Evolutionary conservation across 805 yeast genomes (phyloP), one percentile per base, ranked within the genome.

Genomic region (Peterozyma toletana): DNA sequence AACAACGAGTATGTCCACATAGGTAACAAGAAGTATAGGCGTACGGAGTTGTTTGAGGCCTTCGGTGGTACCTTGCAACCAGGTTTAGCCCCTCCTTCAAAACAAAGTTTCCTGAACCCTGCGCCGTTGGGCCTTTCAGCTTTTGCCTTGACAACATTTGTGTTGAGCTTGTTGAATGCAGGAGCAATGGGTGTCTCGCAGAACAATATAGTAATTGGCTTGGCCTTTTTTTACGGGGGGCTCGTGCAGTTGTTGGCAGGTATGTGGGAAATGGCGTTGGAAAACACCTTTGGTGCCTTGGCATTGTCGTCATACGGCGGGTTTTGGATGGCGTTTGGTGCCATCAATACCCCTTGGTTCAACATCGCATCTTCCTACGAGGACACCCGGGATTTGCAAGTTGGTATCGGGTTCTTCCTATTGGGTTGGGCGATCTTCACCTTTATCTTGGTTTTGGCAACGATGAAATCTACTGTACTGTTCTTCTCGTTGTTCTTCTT

Each of bases 51-150:
- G 45, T 63, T 68, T 42, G 62, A 62, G 21, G 91, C 91, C 2
- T 84, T 84, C 50, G 96, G 95, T 61, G 96, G 96, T 80, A 72
- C 84, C 15, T 66, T 85, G 58, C 80, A 80, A 51, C 87, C 93
- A 18, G 91, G 87, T 69, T 39, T 68, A 44, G 60, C 76, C 29
- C 70, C 74, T n/a, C 73, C 77, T 5, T 73, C 91, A 13, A 57
- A 65, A 9, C 80, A 81, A 53, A 71, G 71, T 48, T 70, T 75
- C 64, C 90, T 83, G 46, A 83, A 83, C 54, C 90, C 91, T 21
- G 85, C 84, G 39, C 90, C 90, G 17, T 64, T 83, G 49, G 91
- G 90, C 13, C 65, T 84, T 46, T 75, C 80, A 29, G 86, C 83
- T 21, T 83, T 83, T 62, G 86, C 87, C 13, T 64, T 79, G 51